Conservation (phyloP, 108 stramenopile genomes). For the Skeletonema marinoi region DNA sequence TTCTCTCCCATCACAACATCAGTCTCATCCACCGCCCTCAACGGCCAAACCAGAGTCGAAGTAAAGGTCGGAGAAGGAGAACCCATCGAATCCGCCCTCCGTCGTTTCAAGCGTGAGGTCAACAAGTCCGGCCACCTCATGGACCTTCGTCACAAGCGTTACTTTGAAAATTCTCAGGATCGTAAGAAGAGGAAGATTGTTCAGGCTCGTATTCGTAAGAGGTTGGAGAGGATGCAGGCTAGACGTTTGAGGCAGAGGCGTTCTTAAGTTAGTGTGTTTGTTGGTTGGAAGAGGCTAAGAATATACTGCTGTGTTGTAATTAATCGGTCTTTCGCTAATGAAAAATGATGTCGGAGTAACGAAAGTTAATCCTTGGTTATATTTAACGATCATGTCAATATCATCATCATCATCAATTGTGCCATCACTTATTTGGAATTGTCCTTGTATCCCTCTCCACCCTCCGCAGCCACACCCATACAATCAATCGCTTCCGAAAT, state of each 20-base stretch:
- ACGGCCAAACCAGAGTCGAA: constrained; percentile 61
- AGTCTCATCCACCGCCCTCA: constrained; percentile 50
- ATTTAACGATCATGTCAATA: neutral
- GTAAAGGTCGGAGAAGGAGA: constrained; percentile 83
- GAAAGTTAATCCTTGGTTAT: too few relatives aligned
- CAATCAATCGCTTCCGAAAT: constrained; percentile 59
- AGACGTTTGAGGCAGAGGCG: constrained; percentile 66
- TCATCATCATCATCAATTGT: neutral
- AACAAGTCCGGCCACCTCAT: constrained; percentile 92
- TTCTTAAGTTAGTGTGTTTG: constrained; percentile 12
- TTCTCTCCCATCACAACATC: neutral
- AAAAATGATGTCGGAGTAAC: too few relatives aligned
- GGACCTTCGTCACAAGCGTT: constrained; percentile 85
- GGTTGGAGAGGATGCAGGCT: constrained; percentile 88
- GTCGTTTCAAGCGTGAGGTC: constrained; percentile 90
- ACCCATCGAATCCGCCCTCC: constrained; percentile 86
- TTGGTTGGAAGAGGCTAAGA: neutral
- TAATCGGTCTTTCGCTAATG: too few relatives aligned
- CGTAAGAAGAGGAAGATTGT: constrained; percentile 89
- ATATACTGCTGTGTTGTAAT: neutral
- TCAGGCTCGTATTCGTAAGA: constrained; percentile 83
- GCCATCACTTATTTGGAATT: constrained; percentile 47
- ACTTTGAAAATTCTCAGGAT: constrained; percentile 90
- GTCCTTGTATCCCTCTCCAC: constrained; percentile 73
- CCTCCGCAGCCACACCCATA: constrained; percentile 53